phyloP scores from a whole-genome alignment of 2,329 filamentous ascomycete species.

The Trichoderma semiorbis region DNA sequence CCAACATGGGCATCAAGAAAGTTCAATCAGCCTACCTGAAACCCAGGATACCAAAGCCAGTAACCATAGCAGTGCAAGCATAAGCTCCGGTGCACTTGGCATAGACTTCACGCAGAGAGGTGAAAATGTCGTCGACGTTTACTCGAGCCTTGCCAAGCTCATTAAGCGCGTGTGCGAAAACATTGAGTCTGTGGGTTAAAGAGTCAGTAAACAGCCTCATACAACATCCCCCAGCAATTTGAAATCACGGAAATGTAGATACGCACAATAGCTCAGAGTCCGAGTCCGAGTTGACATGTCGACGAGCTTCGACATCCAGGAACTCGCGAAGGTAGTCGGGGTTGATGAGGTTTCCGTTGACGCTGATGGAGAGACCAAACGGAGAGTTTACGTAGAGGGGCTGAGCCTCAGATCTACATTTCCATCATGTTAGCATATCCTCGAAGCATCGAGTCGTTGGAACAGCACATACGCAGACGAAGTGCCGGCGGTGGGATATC shows the following conservation, averaged over 20 bases:
- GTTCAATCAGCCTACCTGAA: conserved; percentile 54
- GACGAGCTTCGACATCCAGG: conserved; percentile 73
- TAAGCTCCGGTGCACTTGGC: conserved; percentile 6
- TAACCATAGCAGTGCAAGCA: conserved; percentile 16
- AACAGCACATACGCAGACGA: conserved; percentile 45
- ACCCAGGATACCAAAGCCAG: conserved; percentile 16
- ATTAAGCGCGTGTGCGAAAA: conserved; percentile 79
- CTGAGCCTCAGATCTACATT: conserved; percentile 73
- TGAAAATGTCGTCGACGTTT: conserved; percentile 74
- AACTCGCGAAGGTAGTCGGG: conserved; percentile 65
- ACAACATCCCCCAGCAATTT: conserved; percentile 8
- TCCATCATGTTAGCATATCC: conserved; percentile 32
- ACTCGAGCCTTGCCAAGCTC: conserved; percentile 78
- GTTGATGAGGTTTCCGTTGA: conserved; percentile 88
- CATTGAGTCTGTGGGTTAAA: conserved; percentile 56
- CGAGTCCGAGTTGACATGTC: conserved; percentile 87
- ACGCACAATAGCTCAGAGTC: conserved; percentile 61
- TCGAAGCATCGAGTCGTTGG: background rate
- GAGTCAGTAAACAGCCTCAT: background rate
- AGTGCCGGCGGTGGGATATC: conserved; percentile 87
- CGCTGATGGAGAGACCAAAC: conserved; percentile 75
- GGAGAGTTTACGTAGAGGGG: conserved; percentile 86
- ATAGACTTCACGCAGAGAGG: conserved; percentile 53
- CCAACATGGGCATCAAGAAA: conserved; percentile 10
- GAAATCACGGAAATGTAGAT: background rate